These are phyloP conservation scores for Coemansia sp. DNA, from an alignment of 192 early-diverging fungal species.

Conservation along the genomic window DNA sequence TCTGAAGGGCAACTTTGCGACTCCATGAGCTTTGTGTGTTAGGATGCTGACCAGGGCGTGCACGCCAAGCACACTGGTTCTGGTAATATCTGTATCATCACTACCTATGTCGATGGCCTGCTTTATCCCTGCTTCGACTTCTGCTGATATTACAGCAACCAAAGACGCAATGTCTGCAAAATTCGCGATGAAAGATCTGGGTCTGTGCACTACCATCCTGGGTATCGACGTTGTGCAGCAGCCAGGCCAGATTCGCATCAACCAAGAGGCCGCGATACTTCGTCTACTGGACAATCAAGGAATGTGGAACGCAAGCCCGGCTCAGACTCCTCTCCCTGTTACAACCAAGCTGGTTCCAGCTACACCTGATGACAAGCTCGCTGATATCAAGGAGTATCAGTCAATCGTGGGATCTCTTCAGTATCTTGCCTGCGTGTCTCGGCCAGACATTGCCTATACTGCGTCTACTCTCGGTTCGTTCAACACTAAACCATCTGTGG, in stretches of 20 bases:
- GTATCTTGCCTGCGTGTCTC: conserved; percentile 5
- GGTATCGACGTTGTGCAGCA: background rate
- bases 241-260: background rate
- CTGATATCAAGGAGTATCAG: conserved; percentile 5
- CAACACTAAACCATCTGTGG: background rate
- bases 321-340: background rate
- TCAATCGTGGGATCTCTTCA: conserved; percentile 13
- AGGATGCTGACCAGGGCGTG: conserved; percentile 1
- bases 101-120: conserved; percentile 5
- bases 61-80: background rate
- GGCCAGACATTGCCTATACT: conserved; percentile 10
- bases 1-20: background rate
- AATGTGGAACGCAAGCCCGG: conserved; percentile 7
- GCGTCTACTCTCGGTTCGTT: conserved; percentile 13
- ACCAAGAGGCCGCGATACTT: conserved; percentile 4
- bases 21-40: background rate
- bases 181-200: conserved; percentile 9
- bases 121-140: background rate
- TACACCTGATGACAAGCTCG: conserved; percentile 1
- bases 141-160: background rate
- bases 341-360: background rate
- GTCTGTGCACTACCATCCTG: background rate
- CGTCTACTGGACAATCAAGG: background rate
- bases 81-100: background rate
- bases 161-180: background rate